Evolutionary conservation across 2,329 filamentous ascomycete genomes (phyloP), one percentile per base, ranked within the genome.

Genomic region (Ceratocystis destructans): DNA sequence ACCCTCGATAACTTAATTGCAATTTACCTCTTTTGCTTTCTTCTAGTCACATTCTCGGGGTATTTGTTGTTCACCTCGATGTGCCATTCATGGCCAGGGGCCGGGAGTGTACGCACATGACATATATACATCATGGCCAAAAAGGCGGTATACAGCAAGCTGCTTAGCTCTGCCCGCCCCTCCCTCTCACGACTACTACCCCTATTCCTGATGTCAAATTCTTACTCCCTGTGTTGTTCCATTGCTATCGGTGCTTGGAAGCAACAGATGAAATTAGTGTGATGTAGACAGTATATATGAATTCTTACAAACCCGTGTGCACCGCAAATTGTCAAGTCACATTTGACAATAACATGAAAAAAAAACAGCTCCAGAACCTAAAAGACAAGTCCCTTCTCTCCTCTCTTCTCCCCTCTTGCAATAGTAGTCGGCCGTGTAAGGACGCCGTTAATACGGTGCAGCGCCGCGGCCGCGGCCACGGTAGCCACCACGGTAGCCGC

Each of bases 391-490:
- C 7, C 25, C 10, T 8, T 28, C 53, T 28, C 53, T 22, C 22
- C 53, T 50, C 22, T 12, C 22, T n/a, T 22, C 48, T 10, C 4
- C n/a, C 22, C n/a, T 25, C 22, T 1, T 57, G 53, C 15, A 28
- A 12, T 33, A 28, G 22, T 25, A 28, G 8, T 48, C 61, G 59
- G 62, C n/a, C 20, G n/a, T 22, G n/a, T 22, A 50, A 67, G 74
- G 10, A 63, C 3, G 5, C n/a, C 17, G 4, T 67, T 81, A 88
- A 75, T 88, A 88, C 68, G 86, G 86, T 66, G 81, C 76, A 74
- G 79, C 87, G 69, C 61, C 66, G 71, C 85, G 81, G 66, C 82
- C 82, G 71, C 87, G 82, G 64, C 83, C 86, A 67, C 86, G 80
- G 73, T 87, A 88, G 64, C 84, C 85, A 46, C 83, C 82, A 68